Base-by-base conservation (phyloP, 1,139 yeast species). In the Saccharomyces hybrid region DNA sequence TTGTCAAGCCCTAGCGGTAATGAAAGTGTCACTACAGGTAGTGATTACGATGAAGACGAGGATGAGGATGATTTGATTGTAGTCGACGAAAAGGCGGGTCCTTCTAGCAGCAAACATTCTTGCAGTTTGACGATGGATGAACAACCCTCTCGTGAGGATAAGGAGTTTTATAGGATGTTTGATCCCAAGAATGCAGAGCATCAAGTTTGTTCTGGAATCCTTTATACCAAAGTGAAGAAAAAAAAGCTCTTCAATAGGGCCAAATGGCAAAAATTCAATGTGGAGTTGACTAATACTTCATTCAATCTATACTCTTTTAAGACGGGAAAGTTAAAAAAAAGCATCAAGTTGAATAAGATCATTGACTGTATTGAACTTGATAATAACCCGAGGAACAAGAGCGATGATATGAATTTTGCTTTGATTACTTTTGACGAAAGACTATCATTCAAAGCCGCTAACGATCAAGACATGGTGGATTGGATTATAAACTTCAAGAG, bases 401-500 rank as follows among this genome's bases (percentile, higher is more conserved):
- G 46, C 25, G 52, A 56, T 25, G 57, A 58, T 26, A 56, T 57
- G 5, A 49, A 52, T 11, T 62, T 62, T 50, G 63, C 62, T 2
- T 47, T 62, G 25, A 57, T 62, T 5, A 57, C 62, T 3, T 49
- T 55, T 5, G 58, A 58, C 47, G 60, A 58, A 51, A 49, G 66
- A n/a, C 34, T 62, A 13, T 58, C 60, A 42, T 60, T 62, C 31
- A 57, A 56, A 32, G 63, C 65, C 3, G 50, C 51, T 25, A 61
- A 53, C 50, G 66, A 60, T 28, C 55, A 57, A 48, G 63, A 62
- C 27, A 53, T 61, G 50, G 55, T 62, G 34, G 66, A 62, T 31
- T 62, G 66, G 66, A 62, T 62, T 19, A 59, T 62, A 19, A 58
- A 58, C 48, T 53, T 62, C 47, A 62, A 62, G 54, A 59, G 65